Conservation (phyloP, 257 asterid genomes). For the Solanum pimpinellifolium region DNA sequence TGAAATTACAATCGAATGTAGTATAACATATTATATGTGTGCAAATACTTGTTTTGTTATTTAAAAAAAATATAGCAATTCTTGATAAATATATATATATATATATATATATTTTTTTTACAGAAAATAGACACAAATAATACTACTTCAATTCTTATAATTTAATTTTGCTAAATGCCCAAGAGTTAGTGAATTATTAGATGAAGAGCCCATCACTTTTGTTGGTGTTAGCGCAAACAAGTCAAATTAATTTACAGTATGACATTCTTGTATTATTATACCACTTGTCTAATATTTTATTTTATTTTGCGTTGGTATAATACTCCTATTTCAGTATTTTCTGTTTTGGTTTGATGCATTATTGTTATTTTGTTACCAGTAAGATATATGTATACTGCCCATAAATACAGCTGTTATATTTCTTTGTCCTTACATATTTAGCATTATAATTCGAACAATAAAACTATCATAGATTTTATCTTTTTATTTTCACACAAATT, state of each 20-base stretch:
- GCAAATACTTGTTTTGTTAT: neutral
- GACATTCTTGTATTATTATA: neutral
- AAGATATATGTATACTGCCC: neutral
- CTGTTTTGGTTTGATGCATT: neutral
- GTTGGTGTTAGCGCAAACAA: neutral
- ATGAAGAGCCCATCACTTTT: neutral
- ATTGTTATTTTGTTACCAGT: neutral
- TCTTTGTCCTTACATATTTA: neutral
- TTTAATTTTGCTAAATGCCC: neutral
- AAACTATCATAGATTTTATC: neutral
- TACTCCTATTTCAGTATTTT: neutral
- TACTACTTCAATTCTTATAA: neutral
- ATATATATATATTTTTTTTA: no score
- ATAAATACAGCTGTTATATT: neutral
- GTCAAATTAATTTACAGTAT: neutral
- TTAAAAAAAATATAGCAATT: neutral
- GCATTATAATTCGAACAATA: neutral
- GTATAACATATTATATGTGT: neutral
- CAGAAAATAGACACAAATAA: neutral
- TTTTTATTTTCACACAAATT: neutral
- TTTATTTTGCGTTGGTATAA: neutral
- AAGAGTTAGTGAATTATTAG: neutral
- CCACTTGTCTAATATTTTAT: neutral
- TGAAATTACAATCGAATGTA: neutral
- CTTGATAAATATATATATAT: no score